Base-by-base conservation (phyloP, 208 protist genomes). In the Leishmania braziliensis region DNA sequence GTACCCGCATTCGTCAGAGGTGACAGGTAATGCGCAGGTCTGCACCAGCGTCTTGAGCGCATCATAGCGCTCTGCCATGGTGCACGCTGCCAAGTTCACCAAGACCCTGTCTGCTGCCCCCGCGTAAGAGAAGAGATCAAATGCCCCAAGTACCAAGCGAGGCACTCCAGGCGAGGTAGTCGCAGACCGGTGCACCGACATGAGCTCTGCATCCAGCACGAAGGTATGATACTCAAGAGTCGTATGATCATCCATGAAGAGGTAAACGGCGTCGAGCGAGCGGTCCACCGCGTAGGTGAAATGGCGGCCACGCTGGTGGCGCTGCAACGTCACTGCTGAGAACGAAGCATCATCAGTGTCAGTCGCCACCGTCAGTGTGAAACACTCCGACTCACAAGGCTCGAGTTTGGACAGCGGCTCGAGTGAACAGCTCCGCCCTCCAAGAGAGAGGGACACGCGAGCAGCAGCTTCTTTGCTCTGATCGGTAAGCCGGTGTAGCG, bases 121-220 rank as follows among this genome's bases (percentile, higher is more conserved):
- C 18, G 48, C 73, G 65, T 89, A 91, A 3, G 76, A 75, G 66
- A 89, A 93, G 5, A 92, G 33, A 77, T 93, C 90, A 68, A 95
- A 95, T 26, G 85, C 86, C 1, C 90, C 90, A n/a, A 93, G 76
- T 53, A 90, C 72, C 29, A 92, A 58, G 0, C 48, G 72, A 4
- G 79, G 33, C 20, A 29, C 23, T 14, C 3, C 26, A 29, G 51
- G 14, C 16, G 75, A 29, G 3, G 54, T 6, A 18, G 62, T 48
- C 3, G 36, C 12, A 23, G 69, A 46, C 36, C 53, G 51, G 39
- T 82, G 78, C 80, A 86, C 75, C 29, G 82, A 23, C 87, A 96
- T 90, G 5, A 96, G 83, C 81, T 96, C 92, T 0, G 86, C 89
- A 82, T 96, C 92, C 16, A 96, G 6, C 2, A 92, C 89, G 79